These are phyloP conservation scores for Cryptococcus jaspeensis DNA, from an alignment of 1,284 basidiomycete genomes.

Conservation along the genomic window DNA sequence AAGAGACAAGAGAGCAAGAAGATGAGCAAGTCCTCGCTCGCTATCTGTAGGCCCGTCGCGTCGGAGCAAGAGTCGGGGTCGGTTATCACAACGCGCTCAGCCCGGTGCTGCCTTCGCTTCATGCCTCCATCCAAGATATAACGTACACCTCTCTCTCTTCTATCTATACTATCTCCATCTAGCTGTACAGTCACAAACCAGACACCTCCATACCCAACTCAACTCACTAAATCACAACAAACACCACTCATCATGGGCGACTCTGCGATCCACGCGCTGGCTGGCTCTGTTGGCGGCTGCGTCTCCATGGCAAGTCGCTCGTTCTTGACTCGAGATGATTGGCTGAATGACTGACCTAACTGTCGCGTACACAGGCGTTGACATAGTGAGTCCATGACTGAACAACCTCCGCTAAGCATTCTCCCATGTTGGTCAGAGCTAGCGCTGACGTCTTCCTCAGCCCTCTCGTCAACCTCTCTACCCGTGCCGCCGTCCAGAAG, in stretches of 20 bases:
- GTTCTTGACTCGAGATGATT: slow-evolving; percentile 1
- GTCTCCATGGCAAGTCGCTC: slow-evolving; percentile 74
- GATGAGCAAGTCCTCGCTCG: no score
- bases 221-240: no score
- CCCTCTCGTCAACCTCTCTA: slow-evolving; percentile 88
- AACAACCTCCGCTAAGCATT: neutral
- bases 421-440: neutral
- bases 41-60: no score
- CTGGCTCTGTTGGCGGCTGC: slow-evolving; percentile 88
- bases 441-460: slow-evolving; percentile 50
- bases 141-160: no score
- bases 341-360: neutral
- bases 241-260: slow-evolving; percentile 55
- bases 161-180: no score
- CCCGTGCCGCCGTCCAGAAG: slow-evolving; percentile 86
- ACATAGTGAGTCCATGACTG: slow-evolving; percentile 41
- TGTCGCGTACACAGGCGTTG: slow-evolving; percentile 29
- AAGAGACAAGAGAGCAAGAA: no score
- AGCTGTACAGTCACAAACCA: no score
- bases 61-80: no score
- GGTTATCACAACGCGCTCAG: no score
- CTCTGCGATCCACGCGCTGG: slow-evolving; percentile 82
- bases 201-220: neutral
- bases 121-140: no score
- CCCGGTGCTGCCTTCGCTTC: no score